Conservation (phyloP, 306 rosid species). For the Castanopsis chinensis region DNA sequence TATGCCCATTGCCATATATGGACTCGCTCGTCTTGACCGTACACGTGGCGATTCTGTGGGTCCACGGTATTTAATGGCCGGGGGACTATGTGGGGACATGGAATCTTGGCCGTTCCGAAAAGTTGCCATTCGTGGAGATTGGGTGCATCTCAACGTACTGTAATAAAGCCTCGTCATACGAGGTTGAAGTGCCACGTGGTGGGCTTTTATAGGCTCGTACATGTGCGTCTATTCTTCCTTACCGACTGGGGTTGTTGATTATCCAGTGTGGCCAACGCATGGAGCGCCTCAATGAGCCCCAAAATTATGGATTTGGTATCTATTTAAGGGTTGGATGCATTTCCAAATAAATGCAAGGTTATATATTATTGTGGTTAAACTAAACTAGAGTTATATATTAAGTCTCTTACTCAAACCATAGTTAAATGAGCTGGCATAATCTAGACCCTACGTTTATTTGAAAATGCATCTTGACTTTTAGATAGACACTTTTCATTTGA, state of each 20-base stretch:
- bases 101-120: neutral
- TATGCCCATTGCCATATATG: neutral
- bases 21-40: neutral
- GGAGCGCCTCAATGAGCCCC: neutral
- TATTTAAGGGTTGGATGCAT: no score
- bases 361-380: no score
- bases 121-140: neutral
- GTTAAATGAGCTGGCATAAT: no score
- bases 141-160: neutral
- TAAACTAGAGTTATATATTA: no score
- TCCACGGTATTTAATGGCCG: neutral
- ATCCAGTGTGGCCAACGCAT: neutral
- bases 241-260: neutral
- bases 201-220: neutral
- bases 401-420: no score
- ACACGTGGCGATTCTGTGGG: constrained; percentile 19
- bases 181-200: neutral
- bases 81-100: no score
- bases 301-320: neutral
- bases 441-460: no score
- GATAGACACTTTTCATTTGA: no score
- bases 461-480: no score
- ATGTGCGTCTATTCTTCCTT: neutral
- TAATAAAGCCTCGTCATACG: neutral
- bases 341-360: no score